phyloP scores from a whole-genome alignment of 2,329 filamentous ascomycete genomes.

The Botrytis paeoniae region DNA sequence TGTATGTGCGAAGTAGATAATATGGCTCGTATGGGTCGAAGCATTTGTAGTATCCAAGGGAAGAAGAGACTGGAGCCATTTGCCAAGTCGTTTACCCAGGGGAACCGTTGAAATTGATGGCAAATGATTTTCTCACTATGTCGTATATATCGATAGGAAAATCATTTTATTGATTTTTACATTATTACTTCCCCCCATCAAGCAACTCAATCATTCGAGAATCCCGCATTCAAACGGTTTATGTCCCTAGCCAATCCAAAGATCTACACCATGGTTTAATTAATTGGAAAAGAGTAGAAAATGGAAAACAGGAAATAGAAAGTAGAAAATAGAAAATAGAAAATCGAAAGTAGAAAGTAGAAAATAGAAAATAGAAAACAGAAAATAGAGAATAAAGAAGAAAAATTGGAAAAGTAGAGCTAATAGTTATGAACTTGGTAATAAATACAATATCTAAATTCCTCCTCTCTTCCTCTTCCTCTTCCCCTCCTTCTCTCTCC shows the following conservation, averaged over 20 bases:
- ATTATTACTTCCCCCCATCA: background rate
- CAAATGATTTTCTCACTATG: background rate
- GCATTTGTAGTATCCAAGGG: background rate
- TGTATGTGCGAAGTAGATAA: background rate
- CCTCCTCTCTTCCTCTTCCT: background rate
- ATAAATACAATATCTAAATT: background rate
- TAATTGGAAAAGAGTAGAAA: background rate
- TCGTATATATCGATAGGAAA: background rate
- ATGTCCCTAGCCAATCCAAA: background rate
- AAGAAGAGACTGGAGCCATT: background rate
- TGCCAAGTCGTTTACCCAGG: constrained; percentile 4
- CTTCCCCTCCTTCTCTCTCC: background rate
- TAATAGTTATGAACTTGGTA: background rate
- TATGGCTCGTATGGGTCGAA: background rate
- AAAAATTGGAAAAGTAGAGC: background rate
- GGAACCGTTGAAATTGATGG: background rate
- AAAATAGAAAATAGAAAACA: background rate
- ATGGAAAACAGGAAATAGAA: background rate
- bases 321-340: background rate
- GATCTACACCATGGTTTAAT: background rate
- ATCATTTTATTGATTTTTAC: constrained; percentile 6
- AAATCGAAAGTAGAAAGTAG: background rate
- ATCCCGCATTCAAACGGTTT: constrained; percentile 5
- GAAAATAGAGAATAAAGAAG: background rate
- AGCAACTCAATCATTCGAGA: background rate